These are phyloP conservation scores for Aureobasidium uvarum DNA, from an alignment of 2,329 filamentous ascomycete genomes.

Conservation along the genomic window DNA sequence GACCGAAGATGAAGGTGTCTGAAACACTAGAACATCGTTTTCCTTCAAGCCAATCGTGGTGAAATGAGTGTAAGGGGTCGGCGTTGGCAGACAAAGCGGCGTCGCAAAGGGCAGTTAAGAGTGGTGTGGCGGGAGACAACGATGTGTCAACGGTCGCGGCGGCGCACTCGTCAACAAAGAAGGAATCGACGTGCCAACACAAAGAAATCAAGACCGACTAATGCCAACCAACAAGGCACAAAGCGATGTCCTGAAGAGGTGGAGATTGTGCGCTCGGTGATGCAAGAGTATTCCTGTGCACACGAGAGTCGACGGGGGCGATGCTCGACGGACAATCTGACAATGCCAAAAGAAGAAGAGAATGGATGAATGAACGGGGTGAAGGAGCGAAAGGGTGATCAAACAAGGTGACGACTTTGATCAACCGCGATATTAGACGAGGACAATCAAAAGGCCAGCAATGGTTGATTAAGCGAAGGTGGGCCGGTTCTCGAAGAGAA, in stretches of 20 bases:
- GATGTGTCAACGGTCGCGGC: constrained; percentile 23
- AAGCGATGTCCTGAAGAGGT: constrained; percentile 15
- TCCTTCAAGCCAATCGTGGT: constrained; percentile 20
- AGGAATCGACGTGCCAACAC: constrained; percentile 15
- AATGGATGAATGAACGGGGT: constrained; percentile 13
- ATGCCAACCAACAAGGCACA: constrained; percentile 17
- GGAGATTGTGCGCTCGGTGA: constrained; percentile 13
- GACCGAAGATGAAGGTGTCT: constrained; percentile 17
- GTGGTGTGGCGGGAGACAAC: constrained; percentile 25
- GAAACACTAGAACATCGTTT: constrained; percentile 28
- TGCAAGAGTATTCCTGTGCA: constrained; percentile 3
- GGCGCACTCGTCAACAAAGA: constrained; percentile 25
- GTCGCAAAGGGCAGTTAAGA: constrained; percentile 16
- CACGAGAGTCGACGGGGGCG: background rate
- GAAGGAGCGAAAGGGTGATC: constrained; percentile 21
- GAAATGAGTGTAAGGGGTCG: constrained; percentile 27
- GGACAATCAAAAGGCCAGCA: constrained; percentile 3
- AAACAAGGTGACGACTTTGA: constrained; percentile 22
- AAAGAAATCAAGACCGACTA: constrained; percentile 20
- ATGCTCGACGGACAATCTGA: background rate
- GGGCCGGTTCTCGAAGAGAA: constrained; percentile 14
- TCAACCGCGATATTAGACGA: constrained; percentile 25
- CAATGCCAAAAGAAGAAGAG: constrained; percentile 3
- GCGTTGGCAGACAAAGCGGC: constrained; percentile 15
- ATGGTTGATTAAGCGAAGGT: constrained; percentile 21